A percentile compares a stretch with the other conserved stretches of the same genome.
Evolutionary conservation across 139 green algal genomes (phyloP).

Genomic region (Chlorella sorokiniana): DNA sequence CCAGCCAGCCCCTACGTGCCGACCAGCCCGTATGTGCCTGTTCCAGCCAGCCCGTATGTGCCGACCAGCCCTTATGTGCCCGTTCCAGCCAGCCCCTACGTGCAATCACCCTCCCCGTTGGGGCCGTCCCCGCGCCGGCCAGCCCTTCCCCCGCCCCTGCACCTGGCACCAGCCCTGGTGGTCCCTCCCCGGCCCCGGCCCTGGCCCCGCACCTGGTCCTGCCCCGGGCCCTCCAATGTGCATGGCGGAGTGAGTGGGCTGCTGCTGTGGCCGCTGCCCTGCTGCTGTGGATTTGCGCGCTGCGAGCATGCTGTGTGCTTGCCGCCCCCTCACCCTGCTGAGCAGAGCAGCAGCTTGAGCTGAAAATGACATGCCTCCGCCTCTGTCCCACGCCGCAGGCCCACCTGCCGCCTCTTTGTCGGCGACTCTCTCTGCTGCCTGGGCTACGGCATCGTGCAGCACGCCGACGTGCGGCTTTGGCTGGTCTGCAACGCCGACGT

Average conservation of each 20-base stretch:
- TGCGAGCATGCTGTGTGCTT: too few relatives aligned
- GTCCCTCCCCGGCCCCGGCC: too few relatives aligned
- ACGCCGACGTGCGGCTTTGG: not conserved
- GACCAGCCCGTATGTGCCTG: too few relatives aligned
- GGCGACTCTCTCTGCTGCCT: not conserved
- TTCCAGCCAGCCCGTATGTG: not conserved
- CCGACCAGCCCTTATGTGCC: not conserved
- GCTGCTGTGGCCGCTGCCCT: not conserved
- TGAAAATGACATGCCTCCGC: not conserved
- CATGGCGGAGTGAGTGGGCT: slow-evolving; percentile 1
- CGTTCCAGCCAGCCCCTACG: not conserved
- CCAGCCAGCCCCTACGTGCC: not conserved
- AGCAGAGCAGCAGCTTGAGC: not conserved
- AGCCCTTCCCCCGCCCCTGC: too few relatives aligned
- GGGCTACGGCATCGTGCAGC: slow-evolving; percentile 6
- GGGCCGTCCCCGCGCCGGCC: too few relatives aligned
- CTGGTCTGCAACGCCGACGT: slow-evolving; percentile 10
- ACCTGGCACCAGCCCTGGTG: not conserved
- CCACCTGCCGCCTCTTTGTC: not conserved
- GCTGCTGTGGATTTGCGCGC: not conserved
- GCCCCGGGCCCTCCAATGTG: not conserved
- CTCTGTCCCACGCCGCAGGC: not conserved
- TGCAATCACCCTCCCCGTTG: not conserved
- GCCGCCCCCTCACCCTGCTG: too few relatives aligned
- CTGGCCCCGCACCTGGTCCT: not conserved